Evolutionary conservation across 257 asterid species (phyloP).

Genomic region (Paulownia fortunei): DNA sequence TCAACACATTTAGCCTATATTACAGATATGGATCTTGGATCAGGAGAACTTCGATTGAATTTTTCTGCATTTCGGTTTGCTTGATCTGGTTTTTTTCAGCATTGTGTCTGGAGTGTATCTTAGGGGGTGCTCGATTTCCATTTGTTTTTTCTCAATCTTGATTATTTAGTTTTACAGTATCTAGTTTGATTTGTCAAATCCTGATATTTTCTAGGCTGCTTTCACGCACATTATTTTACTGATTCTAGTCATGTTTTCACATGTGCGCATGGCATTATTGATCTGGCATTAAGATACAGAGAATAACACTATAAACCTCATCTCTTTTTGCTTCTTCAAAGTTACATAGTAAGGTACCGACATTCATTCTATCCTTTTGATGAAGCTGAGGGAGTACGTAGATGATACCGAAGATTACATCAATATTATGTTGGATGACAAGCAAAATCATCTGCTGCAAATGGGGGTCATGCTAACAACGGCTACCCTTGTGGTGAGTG

Average conservation of each 20-base stretch:
- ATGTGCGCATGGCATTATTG: not conserved
- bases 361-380: not conserved
- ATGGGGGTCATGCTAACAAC: slow-evolving; percentile 67
- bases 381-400: slow-evolving; percentile 66
- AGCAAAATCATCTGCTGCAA: slow-evolving; percentile 65
- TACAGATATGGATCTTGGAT: slow-evolving; percentile 1
- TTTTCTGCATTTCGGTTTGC: not conserved
- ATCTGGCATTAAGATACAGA: not conserved
- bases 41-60: not conserved
- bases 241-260: no score
- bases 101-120: no score
- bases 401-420: slow-evolving; percentile 70
- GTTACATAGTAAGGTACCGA: slow-evolving; percentile 1
- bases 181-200: no score
- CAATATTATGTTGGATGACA: slow-evolving; percentile 68
- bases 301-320: no score
- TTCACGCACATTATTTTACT: no score
- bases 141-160: no score
- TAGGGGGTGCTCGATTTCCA: no score
- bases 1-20: not conserved
- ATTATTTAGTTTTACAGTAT: no score
- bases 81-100: not conserved
- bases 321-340: not conserved
- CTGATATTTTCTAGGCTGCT: no score
- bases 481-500: slow-evolving; percentile 60